Conservation (phyloP, 139 green algal species). For the Chlorella vulgaris region DNA sequence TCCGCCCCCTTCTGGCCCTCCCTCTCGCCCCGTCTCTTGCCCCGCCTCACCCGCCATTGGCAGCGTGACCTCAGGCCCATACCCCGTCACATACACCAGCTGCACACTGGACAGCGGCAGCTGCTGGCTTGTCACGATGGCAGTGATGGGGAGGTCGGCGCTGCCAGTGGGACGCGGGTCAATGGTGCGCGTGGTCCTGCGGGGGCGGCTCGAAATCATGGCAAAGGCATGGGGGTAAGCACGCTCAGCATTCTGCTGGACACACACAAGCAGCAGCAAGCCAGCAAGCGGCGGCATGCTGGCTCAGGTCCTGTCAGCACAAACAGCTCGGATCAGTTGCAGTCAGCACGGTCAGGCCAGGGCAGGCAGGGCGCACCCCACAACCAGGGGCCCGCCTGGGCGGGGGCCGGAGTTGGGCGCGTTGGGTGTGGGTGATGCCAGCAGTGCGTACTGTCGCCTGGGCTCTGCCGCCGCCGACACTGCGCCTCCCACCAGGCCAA, state of each 20-base stretch:
- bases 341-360: no score
- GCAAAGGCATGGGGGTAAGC: neutral
- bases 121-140: constrained; percentile 18
- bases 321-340: no score
- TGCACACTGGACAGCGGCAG: constrained; percentile 8
- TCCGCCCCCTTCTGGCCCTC: neutral
- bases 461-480: neutral
- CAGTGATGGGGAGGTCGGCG: constrained; percentile 11
- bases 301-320: no score
- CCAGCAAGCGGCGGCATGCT: no score
- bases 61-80: constrained; percentile 8
- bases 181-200: constrained; percentile 26
- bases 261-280: no score
- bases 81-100: constrained; percentile 33
- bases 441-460: constrained; percentile 11
- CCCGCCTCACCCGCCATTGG: constrained; percentile 25
- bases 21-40: no score
- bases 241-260: neutral
- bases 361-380: neutral
- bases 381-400: constrained; percentile 13
- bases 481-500: constrained; percentile 2
- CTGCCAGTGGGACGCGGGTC: neutral
- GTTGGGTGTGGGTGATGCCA: constrained; percentile 33
- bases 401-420: constrained; percentile 23
- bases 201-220: neutral